Base-by-base conservation (phyloP, 257 asterid species). In the Catharanthus roseus region DNA sequence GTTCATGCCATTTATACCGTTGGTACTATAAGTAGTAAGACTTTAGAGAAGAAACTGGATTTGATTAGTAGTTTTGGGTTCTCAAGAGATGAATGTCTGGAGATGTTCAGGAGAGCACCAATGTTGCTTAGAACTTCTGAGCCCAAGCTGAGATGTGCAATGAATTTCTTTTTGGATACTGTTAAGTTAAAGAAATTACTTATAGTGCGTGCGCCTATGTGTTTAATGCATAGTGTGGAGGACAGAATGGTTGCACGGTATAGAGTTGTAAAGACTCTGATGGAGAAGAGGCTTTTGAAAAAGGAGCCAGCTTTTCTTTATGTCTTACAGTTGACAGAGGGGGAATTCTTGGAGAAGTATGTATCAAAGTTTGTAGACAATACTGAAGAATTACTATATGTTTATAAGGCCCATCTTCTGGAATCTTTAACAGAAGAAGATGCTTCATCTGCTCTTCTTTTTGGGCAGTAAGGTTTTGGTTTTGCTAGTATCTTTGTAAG, bases 211-310 rank as follows among this genome's bases (percentile, higher is more conserved):
- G 0, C 8, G 12, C 74, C 81, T 6, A 21, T 36, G 23, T 41
- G 61, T 60, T 53, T 80, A 42, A 70, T 70, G 79, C 55, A 21
- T 15, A 80, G 77, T 53, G 56, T 74, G 77, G 44, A 74, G 67
- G 79, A 74, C 13, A 74, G 82, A 69, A 71, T 77, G 67, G 38
- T 80, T 45, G 77, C 82, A 0, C 73, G 79, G 45, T 65, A 77
- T 65, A 65, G 57, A 58, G 84, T 80, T 72, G n/a, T 70, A 23
- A 54, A 58, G 65, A 60, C 64, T 68, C 16, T 80, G 15, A 72
- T 33, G 60, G 65, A 68, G 0, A 79, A 75, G 33, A 64, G 74
- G 16, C 73, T 73, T 63, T 12, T 69, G 74, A 70, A 69, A 72
- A 73, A 73, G 51, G 70, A 69, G n/a, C 81, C 79, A 15, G 50